phyloP scores from a whole-genome alignment of 805 yeast species.

The Hanseniaspora thailandica region DNA sequence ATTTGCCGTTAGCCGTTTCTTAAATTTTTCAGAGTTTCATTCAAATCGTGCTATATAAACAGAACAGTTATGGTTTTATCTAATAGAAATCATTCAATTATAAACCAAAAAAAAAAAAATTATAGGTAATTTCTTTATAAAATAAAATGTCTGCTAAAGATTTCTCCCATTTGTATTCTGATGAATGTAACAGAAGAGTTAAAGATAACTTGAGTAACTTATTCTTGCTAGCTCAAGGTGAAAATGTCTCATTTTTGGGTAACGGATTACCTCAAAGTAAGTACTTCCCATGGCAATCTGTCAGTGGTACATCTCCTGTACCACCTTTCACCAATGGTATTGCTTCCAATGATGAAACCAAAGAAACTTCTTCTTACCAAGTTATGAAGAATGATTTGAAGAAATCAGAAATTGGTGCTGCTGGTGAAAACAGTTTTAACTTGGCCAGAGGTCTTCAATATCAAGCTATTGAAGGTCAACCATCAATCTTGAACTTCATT shows the following conservation, averaged over 20 bases:
- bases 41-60: too few species aligned
- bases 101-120: background rate
- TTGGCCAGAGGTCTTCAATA: conserved; percentile 82
- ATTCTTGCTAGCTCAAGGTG: conserved; percentile 62
- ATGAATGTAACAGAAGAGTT: conserved; percentile 63
- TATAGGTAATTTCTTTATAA: background rate
- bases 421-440: conserved; percentile 46
- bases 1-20: background rate
- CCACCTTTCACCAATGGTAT: conserved; percentile 75
- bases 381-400: conserved; percentile 30
- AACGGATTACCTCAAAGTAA: conserved; percentile 91
- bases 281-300: conserved; percentile 81
- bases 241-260: conserved; percentile 75
- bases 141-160: conserved; percentile 43
- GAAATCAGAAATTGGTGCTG: conserved; percentile 27
- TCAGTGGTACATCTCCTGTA: conserved; percentile 58
- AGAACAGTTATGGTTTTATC: background rate
- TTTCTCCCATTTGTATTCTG: conserved; percentile 63
- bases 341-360: conserved; percentile 34
- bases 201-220: conserved; percentile 79
- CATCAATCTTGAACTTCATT: conserved; percentile 54
- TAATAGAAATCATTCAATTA: background rate
- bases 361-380: conserved; percentile 21
- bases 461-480: conserved; percentile 74
- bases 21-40: too few species aligned